These are phyloP conservation scores for Trichoderma aggressivum DNA, from an alignment of 2,329 filamentous ascomycete genomes.

Conservation along the genomic window DNA sequence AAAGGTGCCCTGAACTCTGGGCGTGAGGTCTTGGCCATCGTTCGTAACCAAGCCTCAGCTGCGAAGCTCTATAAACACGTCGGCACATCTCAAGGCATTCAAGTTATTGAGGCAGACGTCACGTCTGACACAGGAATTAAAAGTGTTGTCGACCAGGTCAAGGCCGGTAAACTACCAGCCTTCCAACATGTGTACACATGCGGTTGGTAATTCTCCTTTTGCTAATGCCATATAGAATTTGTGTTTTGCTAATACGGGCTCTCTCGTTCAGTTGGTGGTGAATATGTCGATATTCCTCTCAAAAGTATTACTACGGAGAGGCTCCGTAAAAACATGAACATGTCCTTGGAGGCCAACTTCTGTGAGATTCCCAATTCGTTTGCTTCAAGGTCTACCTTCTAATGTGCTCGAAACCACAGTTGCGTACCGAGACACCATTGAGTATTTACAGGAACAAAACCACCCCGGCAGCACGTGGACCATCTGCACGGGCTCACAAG, in stretches of 20 bases:
- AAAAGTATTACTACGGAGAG: neutral
- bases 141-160: constrained; percentile 1
- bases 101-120: neutral
- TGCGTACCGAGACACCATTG: neutral
- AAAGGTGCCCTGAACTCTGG: neutral
- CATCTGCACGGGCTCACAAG: neutral
- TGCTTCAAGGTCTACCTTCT: neutral
- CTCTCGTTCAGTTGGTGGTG: neutral
- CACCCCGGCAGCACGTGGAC: neutral
- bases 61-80: neutral
- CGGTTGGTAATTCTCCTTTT: neutral
- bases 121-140: neutral
- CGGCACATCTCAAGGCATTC: neutral
- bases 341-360: neutral
- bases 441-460: neutral
- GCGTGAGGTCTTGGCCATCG: neutral
- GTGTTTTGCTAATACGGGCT: neutral
- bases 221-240: neutral
- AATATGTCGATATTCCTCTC: neutral
- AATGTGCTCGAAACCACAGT: neutral
- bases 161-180: neutral
- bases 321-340: neutral
- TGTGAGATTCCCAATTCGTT: neutral
- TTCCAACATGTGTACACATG: constrained; percentile 1
- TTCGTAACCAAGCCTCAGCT: neutral